phyloP scores from a whole-genome alignment of 2,329 filamentous ascomycete species.

The Trichoderma hamatum region DNA sequence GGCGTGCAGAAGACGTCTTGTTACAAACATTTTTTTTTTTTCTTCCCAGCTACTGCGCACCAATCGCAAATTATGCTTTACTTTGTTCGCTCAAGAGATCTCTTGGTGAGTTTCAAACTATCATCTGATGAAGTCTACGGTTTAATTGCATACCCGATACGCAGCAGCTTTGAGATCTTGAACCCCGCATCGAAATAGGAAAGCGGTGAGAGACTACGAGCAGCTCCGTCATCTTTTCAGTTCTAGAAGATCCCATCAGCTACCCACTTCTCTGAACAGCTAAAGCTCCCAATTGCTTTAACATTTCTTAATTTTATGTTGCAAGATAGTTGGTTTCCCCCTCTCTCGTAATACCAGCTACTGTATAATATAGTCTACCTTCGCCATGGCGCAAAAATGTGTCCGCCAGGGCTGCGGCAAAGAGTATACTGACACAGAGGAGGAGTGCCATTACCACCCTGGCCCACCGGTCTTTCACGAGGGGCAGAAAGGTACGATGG shows the following conservation, averaged over 20 bases:
- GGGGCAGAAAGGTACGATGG: conserved; percentile 84
- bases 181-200: conserved; percentile 40
- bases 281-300: background rate
- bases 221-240: conserved; percentile 36
- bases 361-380: background rate
- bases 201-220: conserved; percentile 40
- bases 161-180: background rate
- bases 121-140: background rate
- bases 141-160: conserved; percentile 15
- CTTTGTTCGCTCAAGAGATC: background rate
- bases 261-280: conserved; percentile 41
- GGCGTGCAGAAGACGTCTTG: conserved; percentile 51
- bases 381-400: conserved; percentile 76
- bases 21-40: conserved; percentile 52
- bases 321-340: background rate
- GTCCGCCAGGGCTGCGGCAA: conserved; percentile 97
- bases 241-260: conserved; percentile 44
- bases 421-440: conserved; percentile 76
- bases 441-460: conserved; percentile 89
- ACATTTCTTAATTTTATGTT: background rate
- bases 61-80: background rate
- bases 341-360: background rate
- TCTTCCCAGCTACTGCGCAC: background rate
- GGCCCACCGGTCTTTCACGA: conserved; percentile 95
- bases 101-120: background rate